Evolutionary conservation across 441 rosid species (phyloP), one percentile per base, ranked within the genome.

Genomic region (Bocquillonia castaneifolia): DNA sequence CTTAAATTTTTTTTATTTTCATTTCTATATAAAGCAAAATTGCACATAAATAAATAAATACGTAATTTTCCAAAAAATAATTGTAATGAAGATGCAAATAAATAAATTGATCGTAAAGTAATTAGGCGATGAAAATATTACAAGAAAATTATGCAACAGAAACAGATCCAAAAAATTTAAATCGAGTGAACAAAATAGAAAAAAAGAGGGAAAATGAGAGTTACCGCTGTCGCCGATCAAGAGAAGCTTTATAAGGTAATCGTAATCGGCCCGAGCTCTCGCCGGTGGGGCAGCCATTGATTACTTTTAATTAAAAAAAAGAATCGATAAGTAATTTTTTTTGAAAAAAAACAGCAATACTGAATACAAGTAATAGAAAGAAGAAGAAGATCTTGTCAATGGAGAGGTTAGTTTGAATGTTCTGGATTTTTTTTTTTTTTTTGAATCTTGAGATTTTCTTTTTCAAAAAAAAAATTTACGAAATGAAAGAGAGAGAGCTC

Each of bases 271-370:
- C 9, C 81, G 51, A 13, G 81, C 81, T 44, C 78, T 63, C 18
- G 81, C 68, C n/a, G 78, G 78, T 44, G 78, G 71, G 63, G 78
- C 81, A 63, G 78, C 81, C 81, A 78, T 78, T 13, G 78, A 52
- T 48, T 18, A 48, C 9, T 58, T 53, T n/a, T n/a, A n/a, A n/a
- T n/a, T n/a, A n/a, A n/a, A n/a, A n/a, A n/a, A n/a, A n/a, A n/a
- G n/a, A n/a, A n/a, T n/a, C n/a, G n/a, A n/a, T n/a, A n/a, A n/a
- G n/a, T n/a, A n/a, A n/a, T n/a, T n/a, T n/a, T n/a, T n/a, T n/a
- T n/a, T n/a, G n/a, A 42, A 42, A 6, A 42, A 42, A 6, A 14
- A 6, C 57, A 59, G 52, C 25, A 66, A 44, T 26, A 10, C 29
- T 29, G 20, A 64, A 51, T 47, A 50, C n/a, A 23, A 59, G 37